Evolutionary conservation across 164 flowering plant genomes (phyloP).

Genomic region (grape (Vitis vinifera)): ASM3070453v1 NC_081811.1:24028501-24029000

Average conservation of each 20-base stretch:
- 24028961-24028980: conserved; percentile 77
- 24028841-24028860: not conserved
- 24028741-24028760: not conserved
- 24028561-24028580: too few species aligned
- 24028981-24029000: conserved; percentile 79
- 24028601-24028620: too few species aligned
- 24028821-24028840: not conserved
- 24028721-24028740: not conserved
- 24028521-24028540: too few species aligned
- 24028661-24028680: not conserved
- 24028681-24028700: not conserved
- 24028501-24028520: too few species aligned
- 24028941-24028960: conserved; percentile 93
- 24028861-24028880: not conserved
- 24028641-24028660: too few species aligned
- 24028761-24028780: not conserved
- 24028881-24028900: conserved; percentile 45
- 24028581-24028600: too few species aligned
- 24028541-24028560: too few species aligned
- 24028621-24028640: too few species aligned
- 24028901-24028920: conserved; percentile 74
- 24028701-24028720: not conserved
- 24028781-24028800: too few species aligned
- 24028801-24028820: not conserved
- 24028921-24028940: conserved; percentile 81